phyloP scores from a whole-genome alignment of 129 eudicot species.

The Lactuca saligna region DNA sequence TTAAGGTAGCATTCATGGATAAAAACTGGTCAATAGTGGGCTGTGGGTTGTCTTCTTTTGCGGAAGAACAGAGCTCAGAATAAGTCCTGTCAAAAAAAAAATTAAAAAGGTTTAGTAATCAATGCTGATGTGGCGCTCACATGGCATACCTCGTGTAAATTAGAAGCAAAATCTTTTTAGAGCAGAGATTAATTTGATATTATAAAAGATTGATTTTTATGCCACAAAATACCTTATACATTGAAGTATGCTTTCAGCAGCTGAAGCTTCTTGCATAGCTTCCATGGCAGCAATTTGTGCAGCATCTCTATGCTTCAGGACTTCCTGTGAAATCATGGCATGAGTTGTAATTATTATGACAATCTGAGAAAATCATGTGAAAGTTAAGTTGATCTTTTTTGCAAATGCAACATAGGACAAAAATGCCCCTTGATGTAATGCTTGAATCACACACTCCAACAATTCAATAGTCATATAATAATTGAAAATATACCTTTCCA shows the following conservation, averaged over 20 bases:
- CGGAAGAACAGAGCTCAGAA: conserved; percentile 71
- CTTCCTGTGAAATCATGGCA: conserved; percentile 47
- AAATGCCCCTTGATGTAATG: too few species aligned
- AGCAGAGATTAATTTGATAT: too few species aligned
- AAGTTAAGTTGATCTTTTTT: too few species aligned
- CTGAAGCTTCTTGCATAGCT: conserved; percentile 90
- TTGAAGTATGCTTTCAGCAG: conserved; percentile 75
- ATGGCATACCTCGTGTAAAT: too few species aligned
- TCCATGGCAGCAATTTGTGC: conserved; percentile 91
- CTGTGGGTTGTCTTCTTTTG: conserved; percentile 89
- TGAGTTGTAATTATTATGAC: too few species aligned
- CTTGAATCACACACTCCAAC: too few species aligned
- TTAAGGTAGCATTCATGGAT: conserved; percentile 59
- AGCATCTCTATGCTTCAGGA: conserved; percentile 74
- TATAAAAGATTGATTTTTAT: too few species aligned
- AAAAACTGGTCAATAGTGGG: conserved; percentile 83
- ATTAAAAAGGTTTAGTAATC: neutral
- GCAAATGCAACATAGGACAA: too few species aligned
- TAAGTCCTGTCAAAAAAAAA: conserved; percentile 54
- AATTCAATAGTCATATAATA: too few species aligned
- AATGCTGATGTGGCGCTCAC: too few species aligned
- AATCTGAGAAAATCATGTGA: too few species aligned
- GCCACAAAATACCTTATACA: conserved; percentile 62
- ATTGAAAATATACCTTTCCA: conserved; percentile 61
- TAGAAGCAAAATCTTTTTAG: too few species aligned